Conservation (phyloP, 176 grass and related monocot genomes). For the Phoenix roebelenii region DNA sequence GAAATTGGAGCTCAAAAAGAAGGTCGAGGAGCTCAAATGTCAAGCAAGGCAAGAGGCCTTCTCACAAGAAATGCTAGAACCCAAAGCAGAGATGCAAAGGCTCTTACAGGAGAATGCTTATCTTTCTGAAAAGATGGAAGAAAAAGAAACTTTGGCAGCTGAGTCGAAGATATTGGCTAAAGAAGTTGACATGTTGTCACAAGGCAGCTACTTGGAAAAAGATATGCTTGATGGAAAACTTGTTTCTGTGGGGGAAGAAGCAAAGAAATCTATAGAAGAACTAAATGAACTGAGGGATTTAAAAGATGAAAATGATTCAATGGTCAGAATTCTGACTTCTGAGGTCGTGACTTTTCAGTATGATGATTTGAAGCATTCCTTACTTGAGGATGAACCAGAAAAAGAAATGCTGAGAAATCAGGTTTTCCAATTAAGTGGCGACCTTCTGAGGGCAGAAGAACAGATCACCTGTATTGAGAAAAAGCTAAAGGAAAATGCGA, state of each 20-base stretch:
- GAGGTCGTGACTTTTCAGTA: conserved; percentile 42
- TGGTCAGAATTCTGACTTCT: conserved; percentile 42
- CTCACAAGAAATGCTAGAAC: conserved; percentile 47
- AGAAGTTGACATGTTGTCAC: conserved; percentile 40
- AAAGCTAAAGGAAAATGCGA: conserved; percentile 7
- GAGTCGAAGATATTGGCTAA: conserved; percentile 2
- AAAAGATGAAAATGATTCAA: conserved; percentile 47
- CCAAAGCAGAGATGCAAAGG: conserved; percentile 42
- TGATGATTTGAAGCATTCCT: conserved; percentile 30
- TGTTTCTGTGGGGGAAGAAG: conserved; percentile 32
- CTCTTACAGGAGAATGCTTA: conserved; percentile 44
- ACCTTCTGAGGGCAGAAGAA: conserved; percentile 36
- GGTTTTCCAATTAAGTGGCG: conserved; percentile 41
- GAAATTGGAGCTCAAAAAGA: conserved; percentile 42
- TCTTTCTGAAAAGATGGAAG: conserved; percentile 30
- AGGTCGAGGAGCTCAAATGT: conserved; percentile 45
- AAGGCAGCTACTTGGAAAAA: conserved; percentile 49
- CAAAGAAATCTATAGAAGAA: conserved; percentile 38
- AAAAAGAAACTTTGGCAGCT: conserved; percentile 42
- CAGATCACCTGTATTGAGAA: background rate
- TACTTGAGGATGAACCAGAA: conserved; percentile 62
- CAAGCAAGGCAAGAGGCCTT: conserved; percentile 38
- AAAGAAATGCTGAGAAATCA: conserved; percentile 50
- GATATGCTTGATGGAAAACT: conserved; percentile 46
- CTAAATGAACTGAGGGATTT: conserved; percentile 27